phyloP scores from a whole-genome alignment of 1,284 basidiomycete genomes.

The Prillingera fragicola region DNA sequence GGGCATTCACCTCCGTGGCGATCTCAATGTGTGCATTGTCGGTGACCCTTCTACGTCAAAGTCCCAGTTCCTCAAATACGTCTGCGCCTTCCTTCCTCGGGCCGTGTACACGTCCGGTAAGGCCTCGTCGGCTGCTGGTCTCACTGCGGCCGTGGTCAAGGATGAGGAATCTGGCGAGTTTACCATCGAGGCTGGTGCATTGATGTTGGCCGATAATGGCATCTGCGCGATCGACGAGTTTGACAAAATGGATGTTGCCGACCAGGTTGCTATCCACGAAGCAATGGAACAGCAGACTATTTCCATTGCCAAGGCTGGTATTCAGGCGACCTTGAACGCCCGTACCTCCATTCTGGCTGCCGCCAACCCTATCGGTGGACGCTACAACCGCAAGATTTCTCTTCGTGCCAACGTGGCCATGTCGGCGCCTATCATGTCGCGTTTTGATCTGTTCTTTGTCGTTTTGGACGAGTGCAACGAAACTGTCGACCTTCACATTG shows the following conservation, averaged over 20 bases:
- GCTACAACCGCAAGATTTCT: constrained; percentile 93
- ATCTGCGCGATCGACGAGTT: constrained; percentile 99
- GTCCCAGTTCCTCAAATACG: constrained; percentile 97
- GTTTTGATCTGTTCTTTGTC: constrained; percentile 98
- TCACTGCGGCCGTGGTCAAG: constrained; percentile 95
- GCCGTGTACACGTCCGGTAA: constrained; percentile 99
- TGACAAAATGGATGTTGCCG: constrained; percentile 99
- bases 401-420: constrained; percentile 94
- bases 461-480: constrained; percentile 97
- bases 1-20: constrained; percentile 94
- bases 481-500: constrained; percentile 85
- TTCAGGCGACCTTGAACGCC: constrained; percentile 96
- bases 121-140: constrained; percentile 96
- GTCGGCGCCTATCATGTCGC: constrained; percentile 98
- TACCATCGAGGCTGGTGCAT: constrained; percentile 96
- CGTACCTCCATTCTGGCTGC: constrained; percentile 96
- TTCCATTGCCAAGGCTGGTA: constrained; percentile 97
- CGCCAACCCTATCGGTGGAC: constrained; percentile 92
- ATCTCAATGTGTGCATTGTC: constrained; percentile 97
- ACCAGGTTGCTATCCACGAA: constrained; percentile 99
- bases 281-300: constrained; percentile 99
- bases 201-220: constrained; percentile 99
- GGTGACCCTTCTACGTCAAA: constrained; percentile 96
- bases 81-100: constrained; percentile 97
- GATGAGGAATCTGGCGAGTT: constrained; percentile 99